These are phyloP conservation scores for Elaeis oleifera DNA, from an alignment of 202 grass and related monocot genomes.

Conservation along the genomic window DNA sequence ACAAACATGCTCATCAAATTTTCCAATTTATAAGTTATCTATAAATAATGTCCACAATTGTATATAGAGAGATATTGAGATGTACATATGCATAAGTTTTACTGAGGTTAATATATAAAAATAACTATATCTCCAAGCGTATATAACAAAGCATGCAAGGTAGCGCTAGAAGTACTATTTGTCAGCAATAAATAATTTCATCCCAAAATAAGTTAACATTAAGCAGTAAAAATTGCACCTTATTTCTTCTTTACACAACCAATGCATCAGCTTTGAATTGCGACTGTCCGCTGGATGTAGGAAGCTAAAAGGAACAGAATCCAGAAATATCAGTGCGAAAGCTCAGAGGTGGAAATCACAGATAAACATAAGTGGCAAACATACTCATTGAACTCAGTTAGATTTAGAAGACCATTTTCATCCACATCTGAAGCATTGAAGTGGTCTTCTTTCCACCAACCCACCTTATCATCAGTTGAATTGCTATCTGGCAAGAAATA, in stretches of 20 bases:
- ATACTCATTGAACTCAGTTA: slow-evolving; percentile 93
- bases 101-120: no score
- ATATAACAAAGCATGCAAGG: no score
- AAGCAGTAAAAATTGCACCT: slow-evolving; percentile 34
- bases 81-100: no score
- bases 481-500: slow-evolving; percentile 52
- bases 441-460: slow-evolving; percentile 91
- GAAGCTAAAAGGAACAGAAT: slow-evolving; percentile 37
- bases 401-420: slow-evolving; percentile 64
- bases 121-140: no score
- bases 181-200: no score
- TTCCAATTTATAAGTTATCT: no score
- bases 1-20: no score
- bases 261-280: slow-evolving; percentile 69
- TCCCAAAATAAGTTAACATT: not conserved
- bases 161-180: no score
- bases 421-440: slow-evolving; percentile 76
- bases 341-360: not conserved
- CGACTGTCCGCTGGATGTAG: slow-evolving; percentile 82
- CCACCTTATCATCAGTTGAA: slow-evolving; percentile 51
- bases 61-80: no score
- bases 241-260: slow-evolving; percentile 94
- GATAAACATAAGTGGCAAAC: slow-evolving; percentile 16
- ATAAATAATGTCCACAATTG: no score
- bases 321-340: not conserved